Evolutionary conservation across 176 grass and related monocot species (phyloP).

Genomic region (Bothriochloa decipiens): DNA sequence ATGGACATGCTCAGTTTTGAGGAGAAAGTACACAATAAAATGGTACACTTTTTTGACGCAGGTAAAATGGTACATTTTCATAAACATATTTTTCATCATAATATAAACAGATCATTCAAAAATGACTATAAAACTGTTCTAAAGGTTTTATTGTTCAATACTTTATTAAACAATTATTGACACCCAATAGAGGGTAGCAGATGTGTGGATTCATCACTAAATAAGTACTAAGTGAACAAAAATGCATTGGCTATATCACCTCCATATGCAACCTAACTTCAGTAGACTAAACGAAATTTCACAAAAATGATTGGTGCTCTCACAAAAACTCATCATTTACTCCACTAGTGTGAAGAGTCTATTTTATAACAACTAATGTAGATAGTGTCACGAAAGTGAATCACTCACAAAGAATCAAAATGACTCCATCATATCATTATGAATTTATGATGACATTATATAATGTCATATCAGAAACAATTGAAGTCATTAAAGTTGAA

Average conservation of each 20-base stretch:
- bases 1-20: background rate
- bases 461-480: constrained; percentile 2
- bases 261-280: constrained; percentile 3
- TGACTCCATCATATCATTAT: background rate
- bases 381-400: constrained; percentile 10
- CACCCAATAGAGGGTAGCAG: background rate
- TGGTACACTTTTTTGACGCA: background rate
- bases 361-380: background rate
- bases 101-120: background rate
- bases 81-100: background rate
- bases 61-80: background rate
- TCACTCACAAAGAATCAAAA: background rate
- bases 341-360: background rate
- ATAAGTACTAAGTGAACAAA: constrained; percentile 18
- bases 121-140: background rate
- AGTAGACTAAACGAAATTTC: background rate
- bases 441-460: background rate
- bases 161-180: background rate
- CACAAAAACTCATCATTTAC: background rate
- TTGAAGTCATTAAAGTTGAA: background rate
- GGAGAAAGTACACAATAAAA: background rate
- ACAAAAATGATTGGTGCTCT: background rate
- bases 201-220: background rate
- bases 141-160: background rate
- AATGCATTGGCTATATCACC: background rate